Percentiles rank a stretch among this genome's conserved stretches.
Evolutionary conservation across 805 yeast genomes (phyloP).

Genomic region (Candida rishiriensis): DNA sequence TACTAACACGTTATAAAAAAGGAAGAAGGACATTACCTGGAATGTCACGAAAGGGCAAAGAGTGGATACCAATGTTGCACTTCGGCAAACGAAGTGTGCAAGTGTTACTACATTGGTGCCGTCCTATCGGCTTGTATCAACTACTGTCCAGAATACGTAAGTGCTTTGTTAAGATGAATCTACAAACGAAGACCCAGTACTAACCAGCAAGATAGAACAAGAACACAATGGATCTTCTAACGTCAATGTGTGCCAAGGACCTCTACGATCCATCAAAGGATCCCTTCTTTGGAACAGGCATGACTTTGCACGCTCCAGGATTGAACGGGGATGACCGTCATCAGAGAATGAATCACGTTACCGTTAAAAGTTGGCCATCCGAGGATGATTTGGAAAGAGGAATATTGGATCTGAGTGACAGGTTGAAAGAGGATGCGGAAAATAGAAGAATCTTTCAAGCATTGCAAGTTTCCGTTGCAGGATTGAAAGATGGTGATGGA

Average conservation of each 20-base stretch:
- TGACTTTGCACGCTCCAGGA: neutral
- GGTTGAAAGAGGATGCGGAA: neutral
- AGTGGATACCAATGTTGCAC: slow-evolving; percentile 17
- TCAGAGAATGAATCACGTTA: slow-evolving; percentile 4
- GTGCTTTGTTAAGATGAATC: neutral
- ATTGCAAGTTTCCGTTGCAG: neutral
- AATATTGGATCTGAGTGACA: slow-evolving; percentile 3
- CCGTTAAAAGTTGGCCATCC: slow-evolving; percentile 16
- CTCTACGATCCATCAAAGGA: slow-evolving; percentile 14
- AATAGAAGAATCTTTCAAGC: neutral
- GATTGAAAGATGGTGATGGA: too few species aligned
- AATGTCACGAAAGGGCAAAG: slow-evolving; percentile 21
- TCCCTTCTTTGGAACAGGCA: slow-evolving; percentile 2
- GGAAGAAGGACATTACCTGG: slow-evolving; percentile 21
- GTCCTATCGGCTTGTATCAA: slow-evolving; percentile 18
- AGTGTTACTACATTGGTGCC: slow-evolving; percentile 26
- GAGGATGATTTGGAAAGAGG: slow-evolving; percentile 20
- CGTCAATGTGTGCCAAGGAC: slow-evolving; percentile 15
- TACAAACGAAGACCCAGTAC: neutral
- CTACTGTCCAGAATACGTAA: slow-evolving; percentile 22
- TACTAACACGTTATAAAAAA: neutral
- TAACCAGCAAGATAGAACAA: slow-evolving; percentile 10
- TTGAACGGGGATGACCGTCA: slow-evolving; percentile 3
- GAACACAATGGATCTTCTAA: slow-evolving; percentile 17
- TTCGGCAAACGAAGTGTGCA: slow-evolving; percentile 19